Evolutionary conservation across 108 stramenopile species (phyloP).

Genomic region (Schizochytrium sp.): DNA sequence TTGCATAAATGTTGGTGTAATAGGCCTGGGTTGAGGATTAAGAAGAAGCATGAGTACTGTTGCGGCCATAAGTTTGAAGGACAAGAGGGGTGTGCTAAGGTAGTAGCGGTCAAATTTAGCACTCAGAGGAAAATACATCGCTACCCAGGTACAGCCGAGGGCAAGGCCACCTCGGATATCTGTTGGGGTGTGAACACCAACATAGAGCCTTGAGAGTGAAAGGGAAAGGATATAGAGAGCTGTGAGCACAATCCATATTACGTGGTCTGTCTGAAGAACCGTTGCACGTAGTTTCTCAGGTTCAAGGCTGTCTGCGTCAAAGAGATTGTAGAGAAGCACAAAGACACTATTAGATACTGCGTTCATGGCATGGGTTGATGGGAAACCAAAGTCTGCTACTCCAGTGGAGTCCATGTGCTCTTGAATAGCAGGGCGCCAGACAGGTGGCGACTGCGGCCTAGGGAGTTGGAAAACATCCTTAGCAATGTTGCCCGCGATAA

Average conservation of each 20-base stretch:
- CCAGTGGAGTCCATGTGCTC: conserved; percentile 35
- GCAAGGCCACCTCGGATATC: conserved; percentile 49
- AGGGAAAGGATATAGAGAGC: conserved; percentile 7
- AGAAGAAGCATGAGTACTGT: not conserved
- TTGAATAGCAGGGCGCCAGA: conserved; percentile 22
- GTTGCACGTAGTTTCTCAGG: not conserved
- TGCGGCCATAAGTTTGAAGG: not conserved
- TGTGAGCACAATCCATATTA: not conserved
- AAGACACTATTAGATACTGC: conserved; percentile 39
- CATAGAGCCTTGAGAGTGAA: not conserved
- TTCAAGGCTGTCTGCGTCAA: not conserved
- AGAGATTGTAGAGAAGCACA: conserved; percentile 25
- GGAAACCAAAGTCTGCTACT: conserved; percentile 25
- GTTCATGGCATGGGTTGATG: conserved; percentile 37
- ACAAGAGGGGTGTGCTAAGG: not conserved
- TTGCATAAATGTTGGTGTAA: conserved; percentile 51
- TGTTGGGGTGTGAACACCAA: conserved; percentile 49
- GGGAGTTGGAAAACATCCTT: conserved; percentile 55
- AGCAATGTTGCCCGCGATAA: conserved; percentile 30
- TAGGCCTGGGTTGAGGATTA: conserved; percentile 40
- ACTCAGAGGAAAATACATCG: not conserved
- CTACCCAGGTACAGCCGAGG: conserved; percentile 44
- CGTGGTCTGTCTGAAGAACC: not conserved
- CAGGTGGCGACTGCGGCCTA: conserved; percentile 14
- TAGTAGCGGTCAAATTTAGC: conserved; percentile 26